Percentiles rank a stretch among this genome's conserved stretches.
Evolutionary conservation across 164 flowering plant species (phyloP).

Genomic region (Akebia trifoliata): DNA sequence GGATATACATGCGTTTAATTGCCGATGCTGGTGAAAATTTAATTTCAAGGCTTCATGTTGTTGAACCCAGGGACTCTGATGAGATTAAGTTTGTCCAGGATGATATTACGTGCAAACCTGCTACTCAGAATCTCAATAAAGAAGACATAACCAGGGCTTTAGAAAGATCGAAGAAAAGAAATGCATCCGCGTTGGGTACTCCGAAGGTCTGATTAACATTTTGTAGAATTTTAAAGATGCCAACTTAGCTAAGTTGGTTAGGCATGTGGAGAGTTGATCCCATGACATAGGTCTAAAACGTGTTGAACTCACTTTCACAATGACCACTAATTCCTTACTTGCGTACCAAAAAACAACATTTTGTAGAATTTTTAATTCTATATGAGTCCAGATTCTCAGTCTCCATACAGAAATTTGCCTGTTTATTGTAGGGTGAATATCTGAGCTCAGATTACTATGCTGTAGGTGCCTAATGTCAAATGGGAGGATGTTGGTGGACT

Average conservation of each 20-base stretch:
- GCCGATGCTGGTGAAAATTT: slow-evolving; percentile 82
- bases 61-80: slow-evolving; percentile 19
- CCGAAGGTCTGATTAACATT: slow-evolving; percentile 56
- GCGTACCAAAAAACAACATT: not conserved
- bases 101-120: slow-evolving; percentile 13
- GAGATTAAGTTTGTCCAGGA: slow-evolving; percentile 10
- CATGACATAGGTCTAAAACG: no score
- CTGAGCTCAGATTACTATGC: slow-evolving; percentile 14
- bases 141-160: slow-evolving; percentile 59
- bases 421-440: not conserved
- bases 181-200: slow-evolving; percentile 84
- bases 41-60: slow-evolving; percentile 23
- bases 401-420: slow-evolving; percentile 5
- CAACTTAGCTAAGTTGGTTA: not conserved
- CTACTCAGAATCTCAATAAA: slow-evolving; percentile 30
- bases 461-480: slow-evolving; percentile 84
- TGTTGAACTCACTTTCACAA: no score
- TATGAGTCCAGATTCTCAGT: slow-evolving; percentile 3
- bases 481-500: slow-evolving; percentile 99
- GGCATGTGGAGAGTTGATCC: no score
- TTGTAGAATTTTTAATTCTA: slow-evolving; percentile 1
- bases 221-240: not conserved
- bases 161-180: slow-evolving; percentile 82
- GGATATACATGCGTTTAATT: slow-evolving; percentile 66
- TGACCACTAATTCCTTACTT: no score